Evolutionary conservation across 805 yeast species (phyloP), one percentile per base, ranked within the genome.

Genomic region (Candida krabiensis): DNA sequence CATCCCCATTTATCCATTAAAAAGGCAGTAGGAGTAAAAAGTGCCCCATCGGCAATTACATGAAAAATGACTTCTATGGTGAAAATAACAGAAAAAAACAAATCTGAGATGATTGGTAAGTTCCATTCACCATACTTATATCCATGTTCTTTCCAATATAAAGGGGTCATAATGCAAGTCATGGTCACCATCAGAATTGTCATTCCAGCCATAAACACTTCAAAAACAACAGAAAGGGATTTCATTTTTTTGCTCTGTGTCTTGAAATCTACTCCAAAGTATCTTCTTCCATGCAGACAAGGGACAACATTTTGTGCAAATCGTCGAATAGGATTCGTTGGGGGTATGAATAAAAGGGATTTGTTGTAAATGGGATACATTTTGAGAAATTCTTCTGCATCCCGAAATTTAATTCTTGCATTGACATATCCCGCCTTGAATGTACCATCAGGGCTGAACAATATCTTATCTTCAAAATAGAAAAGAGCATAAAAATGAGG

Each of bases 21-120:
- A 47, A 85, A 85, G 0, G 90, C 96, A 58, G 86, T 86, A 0
- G 96, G 96, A 0, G 96, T 77, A 48, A 74, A 77, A 3, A 77
- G 38, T 2, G 84, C 61, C 0, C 96, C 96, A 61, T 88, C 96
- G 0, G 96, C 96, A 12, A 83, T 55, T 1, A 83, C 71, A 52
- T 83, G 83, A 13, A 87, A 73, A 1, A 73, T 17, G 39, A 86
- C 81, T 52, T 88, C 96, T 2, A 75, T 1, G 0, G 80, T 61
- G 56, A 86, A 86, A 2, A 85, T 50, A 3, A 65, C 44, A 11
- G 78, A 71, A 55, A 84, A 83, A 0, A 71, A 66, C 5, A 76
- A 49, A 52, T 86, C 93, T 17, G 73, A 44, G 44, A 67, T 69
- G 9, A 76, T 61, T 1, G 80, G 61, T 88, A 91, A 83, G 38